Base-by-base conservation (phyloP, 257 asterid species). In the Solanum pimpinellifolium region DNA sequence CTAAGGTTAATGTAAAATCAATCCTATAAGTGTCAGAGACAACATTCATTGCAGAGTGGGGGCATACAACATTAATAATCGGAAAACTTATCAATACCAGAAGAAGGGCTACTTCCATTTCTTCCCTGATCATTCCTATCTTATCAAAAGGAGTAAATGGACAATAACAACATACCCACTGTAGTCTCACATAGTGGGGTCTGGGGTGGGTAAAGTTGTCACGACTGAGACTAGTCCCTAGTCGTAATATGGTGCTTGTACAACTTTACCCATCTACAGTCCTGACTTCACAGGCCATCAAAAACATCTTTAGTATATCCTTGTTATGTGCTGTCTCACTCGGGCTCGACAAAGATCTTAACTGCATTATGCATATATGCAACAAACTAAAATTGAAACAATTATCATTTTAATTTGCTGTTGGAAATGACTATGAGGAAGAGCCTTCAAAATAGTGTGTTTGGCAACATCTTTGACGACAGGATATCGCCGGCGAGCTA, bases 381-480 rank as follows among this genome's bases (percentile, higher is more conserved):
- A 39, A 73, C 60, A 65, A 84, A 62, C 3, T 37, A n/a, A 83
- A 31, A 39, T 59, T 60, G 46, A 84, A 84, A 27, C 39, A 20
- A 10, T 11, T 39, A 15, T 39, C 25, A 84, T 25, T 39, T 11
- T 74, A 74, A 77, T 49, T 31, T 70, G 7, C 77, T 33, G 14
- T 70, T 70, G 25, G 33, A 68, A 72, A 72, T 33, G 78, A 72
- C 18, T 9, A 72, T 18, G 27, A 72, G 35, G n/a, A 82, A 23
- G 13, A 59, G 94, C 99, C 98, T 95, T 97, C 78, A 97, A 85
- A 82, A 95, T 97, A 65, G 99, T 99, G 88, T 97, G 99, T 85
- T 97, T 99, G 29, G 99, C 99, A 80, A 98, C 99, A 92, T 97
- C 99, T 89, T 97, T 97, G 88, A 97, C 94, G 89, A 96, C 90